These are phyloP conservation scores for Orychophragmus violaceus DNA, from an alignment of 345 rosid genomes.

Conservation along the genomic window DNA sequence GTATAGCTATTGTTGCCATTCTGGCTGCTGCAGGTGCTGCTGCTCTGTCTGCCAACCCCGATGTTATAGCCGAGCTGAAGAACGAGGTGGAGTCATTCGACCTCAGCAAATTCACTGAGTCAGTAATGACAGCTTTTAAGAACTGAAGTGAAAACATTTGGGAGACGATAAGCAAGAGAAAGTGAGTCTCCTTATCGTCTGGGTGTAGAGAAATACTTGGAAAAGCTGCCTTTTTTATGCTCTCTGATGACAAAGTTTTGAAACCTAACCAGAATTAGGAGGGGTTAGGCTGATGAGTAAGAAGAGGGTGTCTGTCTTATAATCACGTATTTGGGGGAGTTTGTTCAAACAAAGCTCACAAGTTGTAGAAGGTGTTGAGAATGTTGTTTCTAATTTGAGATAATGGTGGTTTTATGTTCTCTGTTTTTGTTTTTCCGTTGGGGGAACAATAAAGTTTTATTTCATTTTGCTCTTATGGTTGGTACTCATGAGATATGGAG, in stretches of 20 bases:
- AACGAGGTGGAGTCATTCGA: conserved; percentile 14
- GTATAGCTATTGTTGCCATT: conserved; percentile 35
- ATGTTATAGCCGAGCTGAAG: conserved; percentile 1
- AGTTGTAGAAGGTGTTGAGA: conserved; percentile 5
- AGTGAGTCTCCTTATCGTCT: conserved; percentile 18
- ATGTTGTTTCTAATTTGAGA: conserved; percentile 9
- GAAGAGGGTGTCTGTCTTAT: not conserved
- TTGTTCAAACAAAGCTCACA: conserved; percentile 9
- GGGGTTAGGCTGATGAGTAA: conserved; percentile 9
- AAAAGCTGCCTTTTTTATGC: conserved; percentile 1
- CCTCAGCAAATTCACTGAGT: conserved; percentile 11
- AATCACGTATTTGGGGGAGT: not conserved
- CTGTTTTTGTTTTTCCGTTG: not conserved
- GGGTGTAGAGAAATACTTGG: not conserved
- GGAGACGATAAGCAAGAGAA: conserved; percentile 16
- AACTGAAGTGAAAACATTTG: not conserved
- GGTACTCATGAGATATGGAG: not conserved
- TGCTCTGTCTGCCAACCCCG: conserved; percentile 14
- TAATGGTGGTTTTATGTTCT: not conserved
- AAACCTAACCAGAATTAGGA: not conserved
- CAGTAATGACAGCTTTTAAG: conserved; percentile 5
- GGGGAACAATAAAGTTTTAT: conserved; percentile 5
- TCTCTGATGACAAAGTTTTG: conserved; percentile 2
- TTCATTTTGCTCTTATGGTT: not conserved
- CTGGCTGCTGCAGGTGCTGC: conserved; percentile 42